Evolutionary conservation across 345 rosid species (phyloP), one percentile per base, ranked within the genome.

Genomic region (Mangifera indica): DNA sequence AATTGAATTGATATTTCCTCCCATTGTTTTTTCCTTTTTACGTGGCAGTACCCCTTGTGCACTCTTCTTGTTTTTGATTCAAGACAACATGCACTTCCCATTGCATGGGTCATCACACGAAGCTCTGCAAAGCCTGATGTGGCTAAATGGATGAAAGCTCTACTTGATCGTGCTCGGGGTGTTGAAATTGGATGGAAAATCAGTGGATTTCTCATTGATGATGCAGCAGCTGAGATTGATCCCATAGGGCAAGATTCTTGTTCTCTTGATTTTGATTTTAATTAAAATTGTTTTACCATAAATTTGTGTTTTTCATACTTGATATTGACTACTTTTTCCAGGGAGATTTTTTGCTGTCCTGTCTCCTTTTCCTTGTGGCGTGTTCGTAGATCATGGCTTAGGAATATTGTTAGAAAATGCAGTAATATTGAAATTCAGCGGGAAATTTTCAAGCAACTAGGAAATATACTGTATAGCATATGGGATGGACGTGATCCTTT

Each of bases 41-140:
- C 77, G 71, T 84, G 79, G 78, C 88, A 88, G 97, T 92, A 92
- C 67, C 99, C 97, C 21, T 78, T 92, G 74, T 89, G 90, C 76
- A 89, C 97, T 14, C 90, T 92, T 74, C 94, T 91, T 51, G 97
- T 88, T 65, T 95, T 95, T 71, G 94, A 95, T 86, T 91, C 98
- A 59, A 95, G 98, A 72, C 93, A 88, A 67, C 97, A 95, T 77
- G 93, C 93, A 40, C 90, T 95, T n/a, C 99, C 98, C 5, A 74
- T 92, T 2, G 94, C 94, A 69, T 92, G 98, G 98, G 80, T 95
- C 67, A 85, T 91, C 77, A 92, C 97, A 3, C 96, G 90, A 63
- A 89, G 96, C 80, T 83, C 72, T 78, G 85, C 93, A n/a, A 95
- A 91, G 81, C 82, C 87, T 11, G 98, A 95, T 78, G 85, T 92